These are phyloP conservation scores for Cutaneotrichosporon cutaneum DNA, from an alignment of 1,284 basidiomycete species.

Conservation along the genomic window DNA sequence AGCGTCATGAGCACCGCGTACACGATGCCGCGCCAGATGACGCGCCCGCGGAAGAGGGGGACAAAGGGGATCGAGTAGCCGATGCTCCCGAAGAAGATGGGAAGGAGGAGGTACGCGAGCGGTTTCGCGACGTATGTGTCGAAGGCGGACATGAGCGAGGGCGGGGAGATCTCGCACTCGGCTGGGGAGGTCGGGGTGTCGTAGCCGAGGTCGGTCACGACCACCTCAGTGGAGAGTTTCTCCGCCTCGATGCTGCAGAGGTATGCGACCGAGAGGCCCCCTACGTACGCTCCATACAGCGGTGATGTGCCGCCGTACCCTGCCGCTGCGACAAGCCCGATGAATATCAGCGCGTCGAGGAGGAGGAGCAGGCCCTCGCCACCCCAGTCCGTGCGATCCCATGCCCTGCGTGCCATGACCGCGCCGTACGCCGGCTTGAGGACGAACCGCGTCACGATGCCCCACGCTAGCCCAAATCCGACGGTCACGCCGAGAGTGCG, in stretches of 20 bases:
- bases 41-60: slow-evolving; percentile 54
- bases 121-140: slow-evolving; percentile 47
- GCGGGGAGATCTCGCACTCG: too few species aligned
- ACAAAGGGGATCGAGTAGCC: slow-evolving; percentile 61
- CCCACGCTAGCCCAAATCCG: slow-evolving; percentile 25
- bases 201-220: too few species aligned
- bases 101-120: slow-evolving; percentile 54
- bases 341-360: slow-evolving; percentile 39
- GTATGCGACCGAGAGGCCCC: slow-evolving; percentile 48
- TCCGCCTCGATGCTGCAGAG: slow-evolving; percentile 24
- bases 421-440: neutral
- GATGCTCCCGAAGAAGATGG: slow-evolving; percentile 61
- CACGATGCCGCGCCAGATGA: slow-evolving; percentile 59
- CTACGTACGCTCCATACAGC: slow-evolving; percentile 56
- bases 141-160: slow-evolving; percentile 37
- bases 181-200: too few species aligned
- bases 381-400: slow-evolving; percentile 19
- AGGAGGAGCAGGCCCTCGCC: slow-evolving; percentile 32
- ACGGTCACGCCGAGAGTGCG: slow-evolving; percentile 36
- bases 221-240: neutral
- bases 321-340: slow-evolving; percentile 37
- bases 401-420: neutral
- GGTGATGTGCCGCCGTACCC: slow-evolving; percentile 53
- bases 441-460: slow-evolving; percentile 22
- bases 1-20: slow-evolving; percentile 58